phyloP scores from a whole-genome alignment of 2,329 filamentous ascomycete genomes.

The Aspergillus phoenicis region DNA sequence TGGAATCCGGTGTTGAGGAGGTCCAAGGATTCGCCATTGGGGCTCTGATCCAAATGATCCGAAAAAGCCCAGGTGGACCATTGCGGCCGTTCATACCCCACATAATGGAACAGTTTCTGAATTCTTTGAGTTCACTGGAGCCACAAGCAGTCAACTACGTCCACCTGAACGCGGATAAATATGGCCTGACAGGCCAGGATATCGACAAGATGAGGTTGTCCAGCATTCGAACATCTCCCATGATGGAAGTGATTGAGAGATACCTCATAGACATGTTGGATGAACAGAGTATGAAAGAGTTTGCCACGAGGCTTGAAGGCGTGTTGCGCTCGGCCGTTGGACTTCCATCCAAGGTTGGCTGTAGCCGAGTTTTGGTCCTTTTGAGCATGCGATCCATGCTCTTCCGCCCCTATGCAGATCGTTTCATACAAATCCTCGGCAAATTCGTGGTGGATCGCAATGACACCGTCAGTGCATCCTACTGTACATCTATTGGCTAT shows the following conservation, averaged over 20 bases:
- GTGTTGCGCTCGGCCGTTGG: slow-evolving; percentile 85
- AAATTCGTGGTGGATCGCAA: slow-evolving; percentile 88
- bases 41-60: slow-evolving; percentile 85
- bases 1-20: slow-evolving; percentile 86
- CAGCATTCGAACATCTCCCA: slow-evolving; percentile 80
- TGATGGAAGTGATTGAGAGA: slow-evolving; percentile 89
- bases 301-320: slow-evolving; percentile 72
- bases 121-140: slow-evolving; percentile 83
- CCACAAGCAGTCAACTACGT: slow-evolving; percentile 88
- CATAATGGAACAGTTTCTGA: slow-evolving; percentile 78
- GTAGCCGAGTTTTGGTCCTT: slow-evolving; percentile 79
- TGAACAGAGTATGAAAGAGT: slow-evolving; percentile 70
- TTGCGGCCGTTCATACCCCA: slow-evolving; percentile 79
- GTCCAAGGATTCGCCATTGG: slow-evolving; percentile 81
- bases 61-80: slow-evolving; percentile 75
- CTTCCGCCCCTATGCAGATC: slow-evolving; percentile 73
- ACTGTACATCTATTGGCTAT: slow-evolving; percentile 84
- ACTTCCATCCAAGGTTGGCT: slow-evolving; percentile 91
- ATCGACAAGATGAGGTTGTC: slow-evolving; percentile 85
- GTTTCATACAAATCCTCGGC: slow-evolving; percentile 75
- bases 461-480: slow-evolving; percentile 87
- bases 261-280: slow-evolving; percentile 79
- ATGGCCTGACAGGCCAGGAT: slow-evolving; percentile 82
- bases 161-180: slow-evolving; percentile 81
- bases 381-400: slow-evolving; percentile 76